Percentiles rank a stretch among this genome's conserved stretches.
Evolutionary conservation across 805 yeast species (phyloP).

Genomic region (Pichia insulana): DNA sequence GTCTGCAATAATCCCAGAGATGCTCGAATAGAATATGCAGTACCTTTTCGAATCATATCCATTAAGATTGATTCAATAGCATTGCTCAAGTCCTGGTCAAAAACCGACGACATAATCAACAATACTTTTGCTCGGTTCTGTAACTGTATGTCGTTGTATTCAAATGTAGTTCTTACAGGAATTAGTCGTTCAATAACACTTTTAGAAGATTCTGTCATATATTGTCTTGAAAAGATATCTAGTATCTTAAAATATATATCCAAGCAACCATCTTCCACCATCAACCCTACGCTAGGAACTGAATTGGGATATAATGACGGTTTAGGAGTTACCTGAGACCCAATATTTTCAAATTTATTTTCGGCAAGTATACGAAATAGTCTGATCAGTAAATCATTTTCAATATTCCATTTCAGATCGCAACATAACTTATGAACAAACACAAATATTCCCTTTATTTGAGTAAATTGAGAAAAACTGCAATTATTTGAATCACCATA

Average conservation of each 20-base stretch:
- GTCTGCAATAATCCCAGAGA: constrained; percentile 7
- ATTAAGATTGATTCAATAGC: constrained; percentile 18
- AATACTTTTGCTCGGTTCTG: constrained; percentile 25
- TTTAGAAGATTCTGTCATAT: constrained; percentile 11
- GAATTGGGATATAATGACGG: constrained; percentile 11
- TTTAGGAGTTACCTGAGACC: constrained; percentile 7
- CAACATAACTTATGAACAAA: constrained; percentile 16
- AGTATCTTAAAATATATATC: constrained; percentile 26
- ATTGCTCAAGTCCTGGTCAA: constrained; percentile 21
- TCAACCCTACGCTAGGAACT: constrained; percentile 10
- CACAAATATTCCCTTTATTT: constrained; percentile 14
- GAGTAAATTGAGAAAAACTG: neutral
- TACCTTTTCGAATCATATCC: constrained; percentile 12
- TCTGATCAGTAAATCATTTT: constrained; percentile 23
- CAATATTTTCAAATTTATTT: constrained; percentile 23
- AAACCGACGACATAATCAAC: constrained; percentile 22
- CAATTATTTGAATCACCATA: too few species aligned
- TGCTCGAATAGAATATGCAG: constrained; percentile 7
- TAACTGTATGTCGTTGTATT: constrained; percentile 18
- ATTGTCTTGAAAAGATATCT: constrained; percentile 16
- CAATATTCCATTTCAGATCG: constrained; percentile 24
- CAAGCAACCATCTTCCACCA: constrained; percentile 23
- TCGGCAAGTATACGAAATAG: constrained; percentile 22
- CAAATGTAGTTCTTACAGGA: constrained; percentile 26
- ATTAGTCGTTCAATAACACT: constrained; percentile 26